Evolutionary conservation across 1,139 yeast genomes (phyloP).

Genomic region (Saccharomycopsis hybrid): DNA sequence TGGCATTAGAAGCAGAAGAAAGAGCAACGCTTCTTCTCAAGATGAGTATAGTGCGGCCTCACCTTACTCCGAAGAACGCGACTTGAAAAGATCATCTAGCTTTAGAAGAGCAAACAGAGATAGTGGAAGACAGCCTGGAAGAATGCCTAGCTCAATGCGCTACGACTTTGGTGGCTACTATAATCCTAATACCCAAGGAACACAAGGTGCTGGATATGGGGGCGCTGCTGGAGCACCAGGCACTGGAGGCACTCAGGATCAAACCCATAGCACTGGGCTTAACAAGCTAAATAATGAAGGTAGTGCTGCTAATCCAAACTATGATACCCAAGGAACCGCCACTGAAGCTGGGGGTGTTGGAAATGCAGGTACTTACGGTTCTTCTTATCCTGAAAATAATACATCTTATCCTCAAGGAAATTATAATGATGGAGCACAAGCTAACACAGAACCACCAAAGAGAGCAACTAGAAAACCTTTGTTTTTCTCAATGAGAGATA

Average conservation of each 20-base stretch:
- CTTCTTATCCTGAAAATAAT: background rate
- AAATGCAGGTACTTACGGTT: background rate
- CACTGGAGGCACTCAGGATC: no score
- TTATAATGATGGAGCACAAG: slow-evolving; percentile 4
- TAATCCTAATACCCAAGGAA: background rate
- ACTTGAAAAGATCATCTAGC: background rate
- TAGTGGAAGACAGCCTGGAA: background rate
- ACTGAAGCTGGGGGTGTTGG: no score
- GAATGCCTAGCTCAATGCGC: background rate
- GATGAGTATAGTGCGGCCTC: background rate
- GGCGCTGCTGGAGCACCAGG: background rate
- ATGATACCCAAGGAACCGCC: background rate
- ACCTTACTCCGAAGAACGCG: background rate
- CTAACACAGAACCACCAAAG: background rate
- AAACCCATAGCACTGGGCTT: no score
- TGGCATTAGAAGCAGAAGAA: background rate
- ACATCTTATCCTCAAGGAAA: background rate
- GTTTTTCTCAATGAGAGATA: background rate
- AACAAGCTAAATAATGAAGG: background rate
- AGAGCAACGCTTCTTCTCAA: background rate
- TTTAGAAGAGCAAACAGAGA: background rate
- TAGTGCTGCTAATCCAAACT: background rate
- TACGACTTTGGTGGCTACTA: background rate
- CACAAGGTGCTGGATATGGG: background rate
- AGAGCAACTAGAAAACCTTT: background rate